phyloP scores from a whole-genome alignment of 2,329 filamentous ascomycete genomes.

The Hypoxylon sp. region DNA sequence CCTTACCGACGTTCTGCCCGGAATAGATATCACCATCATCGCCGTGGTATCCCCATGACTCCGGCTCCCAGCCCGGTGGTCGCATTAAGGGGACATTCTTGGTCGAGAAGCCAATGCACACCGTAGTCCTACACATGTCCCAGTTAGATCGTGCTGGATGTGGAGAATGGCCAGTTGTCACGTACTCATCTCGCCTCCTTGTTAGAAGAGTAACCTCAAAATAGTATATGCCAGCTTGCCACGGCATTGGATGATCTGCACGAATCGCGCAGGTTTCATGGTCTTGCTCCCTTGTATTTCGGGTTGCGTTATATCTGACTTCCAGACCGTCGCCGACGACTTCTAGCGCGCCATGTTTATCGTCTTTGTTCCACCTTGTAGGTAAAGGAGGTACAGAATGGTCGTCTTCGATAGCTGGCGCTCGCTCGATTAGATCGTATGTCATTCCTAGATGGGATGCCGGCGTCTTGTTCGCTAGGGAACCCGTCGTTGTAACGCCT shows the following conservation, averaged over 20 bases:
- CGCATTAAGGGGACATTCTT: conserved; percentile 68
- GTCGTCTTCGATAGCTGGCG: conserved; percentile 73
- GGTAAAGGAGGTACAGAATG: conserved; percentile 77
- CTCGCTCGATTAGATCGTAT: conserved; percentile 86
- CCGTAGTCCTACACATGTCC: conserved; percentile 64
- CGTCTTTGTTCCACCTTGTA: conserved; percentile 83
- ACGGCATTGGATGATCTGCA: conserved; percentile 87
- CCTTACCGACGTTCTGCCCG: conserved; percentile 69
- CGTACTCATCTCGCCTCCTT: conserved; percentile 70
- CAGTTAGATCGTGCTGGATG: conserved; percentile 35
- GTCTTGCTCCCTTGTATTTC: conserved; percentile 66
- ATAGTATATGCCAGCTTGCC: conserved; percentile 94
- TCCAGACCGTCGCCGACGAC: conserved; percentile 81
- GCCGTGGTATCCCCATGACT: conserved; percentile 78
- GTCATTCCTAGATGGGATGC: conserved; percentile 80
- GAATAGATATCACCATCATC: conserved; percentile 76
- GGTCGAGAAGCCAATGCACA: conserved; percentile 74
- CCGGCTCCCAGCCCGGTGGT: conserved; percentile 76
- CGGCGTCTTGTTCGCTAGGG: conserved; percentile 70
- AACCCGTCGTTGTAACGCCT: conserved; percentile 55
- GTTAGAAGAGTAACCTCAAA: conserved; percentile 77
- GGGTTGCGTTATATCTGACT: conserved; percentile 71
- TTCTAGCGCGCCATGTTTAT: conserved; percentile 82
- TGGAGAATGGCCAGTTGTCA: conserved; percentile 45
- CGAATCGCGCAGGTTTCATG: conserved; percentile 87